These are phyloP conservation scores for Phragmites australis DNA, from an alignment of 176 grass and related monocot species.

Conservation along the genomic window DNA sequence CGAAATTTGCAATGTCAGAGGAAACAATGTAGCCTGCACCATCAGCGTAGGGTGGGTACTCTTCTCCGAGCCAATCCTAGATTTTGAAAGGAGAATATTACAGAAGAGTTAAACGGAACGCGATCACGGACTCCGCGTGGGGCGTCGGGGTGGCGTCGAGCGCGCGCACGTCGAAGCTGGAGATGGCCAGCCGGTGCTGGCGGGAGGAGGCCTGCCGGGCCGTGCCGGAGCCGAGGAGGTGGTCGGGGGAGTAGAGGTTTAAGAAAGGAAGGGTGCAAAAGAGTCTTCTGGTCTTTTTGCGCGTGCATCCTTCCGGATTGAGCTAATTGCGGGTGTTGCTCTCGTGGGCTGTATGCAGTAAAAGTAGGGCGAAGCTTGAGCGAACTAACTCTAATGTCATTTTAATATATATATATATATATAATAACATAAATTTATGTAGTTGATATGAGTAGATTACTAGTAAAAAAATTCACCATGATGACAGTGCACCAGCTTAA, in stretches of 20 bases:
- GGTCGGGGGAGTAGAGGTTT: slow-evolving; percentile 39
- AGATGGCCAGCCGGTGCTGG: slow-evolving; percentile 3
- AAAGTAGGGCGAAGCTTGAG: too few relatives aligned
- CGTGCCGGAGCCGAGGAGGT: neutral
- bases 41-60: slow-evolving; percentile 67
- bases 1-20: slow-evolving; percentile 62
- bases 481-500: too few relatives aligned
- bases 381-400: too few relatives aligned
- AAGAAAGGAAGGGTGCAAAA: neutral
- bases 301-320: neutral
- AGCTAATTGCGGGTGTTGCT: neutral
- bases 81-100: slow-evolving; percentile 34
- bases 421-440: too few relatives aligned
- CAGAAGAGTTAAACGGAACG: slow-evolving; percentile 36
- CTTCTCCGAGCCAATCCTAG: slow-evolving; percentile 65
- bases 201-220: neutral
- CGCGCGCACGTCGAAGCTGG: slow-evolving; percentile 14
- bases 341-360: neutral
- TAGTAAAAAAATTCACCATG: too few relatives aligned
- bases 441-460: too few relatives aligned
- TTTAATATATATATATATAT: too few relatives aligned
- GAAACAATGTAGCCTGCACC: slow-evolving; percentile 73
- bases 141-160: slow-evolving; percentile 18
- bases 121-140: slow-evolving; percentile 27
- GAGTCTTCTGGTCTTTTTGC: neutral